Conservation (phyloP, 768 basidiomycete genomes). For the Tylopilus sp. region DNA sequence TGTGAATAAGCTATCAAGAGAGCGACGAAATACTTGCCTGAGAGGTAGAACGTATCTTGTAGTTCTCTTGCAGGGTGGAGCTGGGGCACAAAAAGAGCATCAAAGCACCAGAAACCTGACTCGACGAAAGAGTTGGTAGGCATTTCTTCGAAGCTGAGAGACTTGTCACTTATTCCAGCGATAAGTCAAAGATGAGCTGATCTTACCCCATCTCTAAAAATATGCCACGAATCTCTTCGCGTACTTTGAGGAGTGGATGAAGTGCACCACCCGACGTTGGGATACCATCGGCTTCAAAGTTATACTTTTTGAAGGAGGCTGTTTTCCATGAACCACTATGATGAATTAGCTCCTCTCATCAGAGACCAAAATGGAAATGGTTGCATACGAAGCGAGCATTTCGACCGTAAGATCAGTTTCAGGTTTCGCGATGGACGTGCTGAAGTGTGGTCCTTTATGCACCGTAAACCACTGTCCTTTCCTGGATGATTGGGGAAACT, state of each 20-base stretch:
- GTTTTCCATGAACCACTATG: constrained; percentile 91
- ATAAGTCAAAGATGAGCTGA: not conserved
- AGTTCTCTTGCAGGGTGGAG: constrained; percentile 97
- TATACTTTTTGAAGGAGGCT: constrained; percentile 94
- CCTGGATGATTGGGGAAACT: constrained; percentile 39
- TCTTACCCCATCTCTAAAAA: constrained; percentile 99
- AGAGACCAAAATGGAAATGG: not conserved
- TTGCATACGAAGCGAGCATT: constrained; percentile 82
- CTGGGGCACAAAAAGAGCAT: constrained; percentile 96
- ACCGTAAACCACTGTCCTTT: constrained; percentile 96
- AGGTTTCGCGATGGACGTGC: constrained; percentile 85
- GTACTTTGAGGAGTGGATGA: constrained; percentile 94
- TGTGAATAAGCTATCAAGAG: not conserved
- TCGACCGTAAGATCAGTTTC: constrained; percentile 97
- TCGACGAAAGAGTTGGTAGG: constrained; percentile 94
- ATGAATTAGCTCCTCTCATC: constrained; percentile 1
- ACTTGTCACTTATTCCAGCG: constrained; percentile 1
- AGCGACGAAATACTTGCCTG: constrained; percentile 48
- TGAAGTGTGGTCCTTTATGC: constrained; percentile 80
- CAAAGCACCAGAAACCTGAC: constrained; percentile 99
- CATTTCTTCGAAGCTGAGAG: constrained; percentile 92
- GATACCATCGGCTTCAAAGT: constrained; percentile 94
- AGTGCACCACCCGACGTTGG: constrained; percentile 88
- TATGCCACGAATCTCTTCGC: constrained; percentile 96
- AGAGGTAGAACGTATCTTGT: constrained; percentile 98